These are phyloP conservation scores for Euphorbia schlechtendalii DNA, from an alignment of 441 rosid species.

Conservation along the genomic window DNA sequence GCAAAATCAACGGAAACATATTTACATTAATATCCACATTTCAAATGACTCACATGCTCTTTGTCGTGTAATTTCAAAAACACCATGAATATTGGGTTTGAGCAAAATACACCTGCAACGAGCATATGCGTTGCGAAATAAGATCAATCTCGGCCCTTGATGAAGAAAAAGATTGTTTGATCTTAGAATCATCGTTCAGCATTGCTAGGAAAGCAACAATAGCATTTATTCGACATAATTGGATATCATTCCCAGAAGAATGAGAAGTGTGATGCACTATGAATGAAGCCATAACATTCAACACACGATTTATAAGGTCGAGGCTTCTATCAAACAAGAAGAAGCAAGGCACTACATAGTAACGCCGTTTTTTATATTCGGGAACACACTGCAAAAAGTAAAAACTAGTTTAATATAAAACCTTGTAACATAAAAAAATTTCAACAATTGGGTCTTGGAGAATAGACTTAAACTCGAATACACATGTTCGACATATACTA, in stretches of 20 bases:
- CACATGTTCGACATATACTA: too few relatives aligned
- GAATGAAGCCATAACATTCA: constrained; percentile 35
- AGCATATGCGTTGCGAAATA: constrained; percentile 34
- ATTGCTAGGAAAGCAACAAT: constrained; percentile 43
- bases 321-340: constrained; percentile 61
- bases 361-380: constrained; percentile 34
- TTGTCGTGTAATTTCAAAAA: not conserved
- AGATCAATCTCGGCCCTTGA: constrained; percentile 41
- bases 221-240: constrained; percentile 32
- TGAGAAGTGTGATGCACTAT: constrained; percentile 29
- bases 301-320: constrained; percentile 38
- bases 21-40: constrained; percentile 5
- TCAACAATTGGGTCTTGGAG: not conserved
- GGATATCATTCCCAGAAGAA: constrained; percentile 22
- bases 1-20: constrained; percentile 21
- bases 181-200: constrained; percentile 48
- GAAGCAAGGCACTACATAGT: constrained; percentile 56
- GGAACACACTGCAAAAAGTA: constrained; percentile 43
- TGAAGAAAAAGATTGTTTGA: constrained; percentile 32
- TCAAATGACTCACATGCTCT: not conserved
- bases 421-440: not conserved
- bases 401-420: constrained; percentile 10
- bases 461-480: not conserved
- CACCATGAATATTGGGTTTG: not conserved
- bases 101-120: constrained; percentile 46